Base-by-base conservation (phyloP, 2,329 filamentous ascomycete species). In the Talaromyces rugulosus region DNA sequence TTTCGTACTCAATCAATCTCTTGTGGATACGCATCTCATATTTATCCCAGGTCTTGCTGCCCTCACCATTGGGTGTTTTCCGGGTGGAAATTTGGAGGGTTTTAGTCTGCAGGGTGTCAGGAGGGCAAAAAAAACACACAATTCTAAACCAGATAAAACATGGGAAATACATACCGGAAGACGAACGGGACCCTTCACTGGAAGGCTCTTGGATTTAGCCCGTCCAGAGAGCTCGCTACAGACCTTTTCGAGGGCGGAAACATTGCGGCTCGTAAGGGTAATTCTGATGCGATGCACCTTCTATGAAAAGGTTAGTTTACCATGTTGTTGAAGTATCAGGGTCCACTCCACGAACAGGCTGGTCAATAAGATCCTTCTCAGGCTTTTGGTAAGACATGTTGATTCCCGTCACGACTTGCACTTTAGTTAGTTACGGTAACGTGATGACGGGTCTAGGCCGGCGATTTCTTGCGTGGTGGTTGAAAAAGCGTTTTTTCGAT, bases 351-450 rank as follows among this genome's bases (percentile, higher is more conserved):
- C 54, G 12, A 23, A 56, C 54, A 56, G 54, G 54, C 54, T 56
- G 54, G 28, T 56, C 54, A 36, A 23, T 11, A n/a, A 36, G 54
- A 12, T 36, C 54, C 18, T 56, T 56, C 18, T 56, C 54, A 11
- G 18, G 31, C 31, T 56, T 56, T 28, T 56, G 28, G n/a, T 18
- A 56, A 34, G 30, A 56, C 87, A 89, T 89, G 62, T 67, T 83
- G 70, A 72, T 69, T 69, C 70, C 68, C 68, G 70, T 72, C 68
- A 68, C 68, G 70, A 73, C 67, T 72, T 66, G 61, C 69, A 58
- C 47, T 51, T 14, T 51, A 51, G 4, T 51, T 5, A 51, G 47
- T 30, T 3, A n/a, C 47, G 47, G 47, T 51, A 58, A 40, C 34
- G 53, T 40, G 53, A 56, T 34, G 34, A 56, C 53, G 23, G 34